These are phyloP conservation scores for Ophiocordyceps unilateralis DNA, from an alignment of 2,329 filamentous ascomycete species.

Conservation along the genomic window DNA sequence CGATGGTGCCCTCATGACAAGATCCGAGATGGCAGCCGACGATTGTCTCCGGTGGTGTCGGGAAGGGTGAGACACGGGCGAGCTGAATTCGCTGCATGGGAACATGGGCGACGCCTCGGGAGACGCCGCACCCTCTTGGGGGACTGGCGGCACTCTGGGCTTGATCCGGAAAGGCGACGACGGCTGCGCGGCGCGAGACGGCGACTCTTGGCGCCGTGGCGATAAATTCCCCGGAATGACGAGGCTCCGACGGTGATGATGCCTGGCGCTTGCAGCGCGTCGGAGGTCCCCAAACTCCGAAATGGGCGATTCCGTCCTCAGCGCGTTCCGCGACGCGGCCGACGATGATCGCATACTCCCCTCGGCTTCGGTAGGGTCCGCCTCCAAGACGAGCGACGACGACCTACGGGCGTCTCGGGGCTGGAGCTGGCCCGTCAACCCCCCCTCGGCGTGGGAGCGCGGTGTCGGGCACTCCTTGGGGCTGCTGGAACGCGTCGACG, in stretches of 20 bases:
- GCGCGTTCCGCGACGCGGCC: slow-evolving; percentile 45
- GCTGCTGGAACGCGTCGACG: slow-evolving; percentile 75
- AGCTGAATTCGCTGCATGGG: slow-evolving; percentile 64
- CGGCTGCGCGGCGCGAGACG: slow-evolving; percentile 59
- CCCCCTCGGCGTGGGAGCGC: slow-evolving; percentile 52
- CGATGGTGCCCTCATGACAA: slow-evolving; percentile 48
- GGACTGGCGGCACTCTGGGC: slow-evolving; percentile 44
- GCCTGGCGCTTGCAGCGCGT: slow-evolving; percentile 60
- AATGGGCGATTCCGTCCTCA: slow-evolving; percentile 74
- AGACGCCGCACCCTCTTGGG: slow-evolving; percentile 53
- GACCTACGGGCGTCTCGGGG: slow-evolving; percentile 52
- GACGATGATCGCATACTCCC: slow-evolving; percentile 73
- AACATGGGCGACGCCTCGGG: slow-evolving; percentile 84
- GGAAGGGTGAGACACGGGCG: slow-evolving; percentile 43
- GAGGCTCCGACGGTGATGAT: slow-evolving; percentile 74
- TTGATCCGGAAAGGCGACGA: slow-evolving; percentile 84
- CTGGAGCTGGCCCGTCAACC: slow-evolving; percentile 37
- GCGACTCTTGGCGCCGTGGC: slow-evolving; percentile 74
- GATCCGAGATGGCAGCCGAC: slow-evolving; percentile 66
- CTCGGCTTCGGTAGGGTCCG: slow-evolving; percentile 73
- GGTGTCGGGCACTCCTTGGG: slow-evolving; percentile 84
- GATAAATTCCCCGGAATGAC: slow-evolving; percentile 66
- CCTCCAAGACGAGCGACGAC: slow-evolving; percentile 59
- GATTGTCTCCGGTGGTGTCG: slow-evolving; percentile 77
- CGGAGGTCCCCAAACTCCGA: slow-evolving; percentile 68